phyloP scores from a whole-genome alignment of 495 filamentous ascomycete species.

The Aspergillus saccharolyticus region DNA sequence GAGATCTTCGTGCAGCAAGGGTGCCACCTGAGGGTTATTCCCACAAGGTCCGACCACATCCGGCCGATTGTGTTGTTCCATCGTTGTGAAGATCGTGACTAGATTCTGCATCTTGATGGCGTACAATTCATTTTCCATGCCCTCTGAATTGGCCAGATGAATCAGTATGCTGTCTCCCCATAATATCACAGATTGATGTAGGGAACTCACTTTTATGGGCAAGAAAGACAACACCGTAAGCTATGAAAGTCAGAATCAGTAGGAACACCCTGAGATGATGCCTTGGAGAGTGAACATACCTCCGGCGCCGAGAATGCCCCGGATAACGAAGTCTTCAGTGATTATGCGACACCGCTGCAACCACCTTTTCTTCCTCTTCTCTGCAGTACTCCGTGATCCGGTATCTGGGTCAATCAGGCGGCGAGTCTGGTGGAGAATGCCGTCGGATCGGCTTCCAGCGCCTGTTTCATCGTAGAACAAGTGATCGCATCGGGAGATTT shows the following conservation, averaged over 20 bases:
- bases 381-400: neutral
- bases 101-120: neutral
- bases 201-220: slow-evolving; percentile 11
- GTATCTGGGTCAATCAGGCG: neutral
- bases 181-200: neutral
- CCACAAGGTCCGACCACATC: no score
- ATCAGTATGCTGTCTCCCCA: neutral
- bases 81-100: neutral
- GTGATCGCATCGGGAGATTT: neutral
- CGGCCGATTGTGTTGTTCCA: neutral
- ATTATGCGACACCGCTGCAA: neutral
- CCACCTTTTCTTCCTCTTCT: no score
- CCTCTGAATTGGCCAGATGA: neutral
- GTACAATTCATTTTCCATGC: neutral
- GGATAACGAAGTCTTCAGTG: neutral
- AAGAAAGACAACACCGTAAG: slow-evolving; percentile 21
- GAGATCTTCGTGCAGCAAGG: no score
- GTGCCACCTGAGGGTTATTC: no score
- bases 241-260: slow-evolving; percentile 7
- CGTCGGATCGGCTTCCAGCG: no score
- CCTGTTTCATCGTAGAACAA: neutral
- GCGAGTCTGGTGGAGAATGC: neutral
- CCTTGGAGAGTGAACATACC: neutral
- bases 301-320: neutral
- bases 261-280: neutral